Percentiles rank a stretch among this genome's conserved stretches.
phyloP scores from a whole-genome alignment of 2,329 filamentous ascomycete species.

The Penicillium expansum region DNA sequence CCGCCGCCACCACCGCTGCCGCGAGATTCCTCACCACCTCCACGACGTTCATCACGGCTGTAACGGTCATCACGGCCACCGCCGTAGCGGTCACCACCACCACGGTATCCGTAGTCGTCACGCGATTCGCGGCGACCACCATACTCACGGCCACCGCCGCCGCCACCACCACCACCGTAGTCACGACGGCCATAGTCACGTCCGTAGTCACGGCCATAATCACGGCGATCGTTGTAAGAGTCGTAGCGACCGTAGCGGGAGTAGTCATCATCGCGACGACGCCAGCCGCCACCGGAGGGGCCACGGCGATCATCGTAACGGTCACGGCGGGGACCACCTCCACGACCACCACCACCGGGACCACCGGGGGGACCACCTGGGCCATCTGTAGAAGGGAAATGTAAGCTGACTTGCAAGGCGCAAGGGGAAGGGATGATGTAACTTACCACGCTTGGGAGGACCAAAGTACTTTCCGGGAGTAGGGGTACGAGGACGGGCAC shows the following conservation, averaged over 20 bases:
- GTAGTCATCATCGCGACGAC: slow-evolving; percentile 45
- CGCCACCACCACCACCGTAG: slow-evolving; percentile 37
- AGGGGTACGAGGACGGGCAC: slow-evolving; percentile 88
- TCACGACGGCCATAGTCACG: slow-evolving; percentile 61
- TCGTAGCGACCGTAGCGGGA: slow-evolving; percentile 47
- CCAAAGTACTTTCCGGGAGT: slow-evolving; percentile 99
- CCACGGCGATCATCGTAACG: slow-evolving; percentile 55
- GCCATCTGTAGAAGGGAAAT: slow-evolving; percentile 29
- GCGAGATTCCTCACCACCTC: slow-evolving; percentile 46
- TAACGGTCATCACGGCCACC: slow-evolving; percentile 51
- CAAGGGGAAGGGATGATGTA: neutral
- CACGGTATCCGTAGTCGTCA: slow-evolving; percentile 47
- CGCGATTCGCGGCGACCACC: slow-evolving; percentile 44
- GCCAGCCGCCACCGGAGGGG: slow-evolving; percentile 50
- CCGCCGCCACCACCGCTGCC: slow-evolving; percentile 13
- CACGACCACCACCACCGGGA: slow-evolving; percentile 33
- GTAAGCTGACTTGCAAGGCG: neutral
- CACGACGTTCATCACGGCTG: slow-evolving; percentile 44
- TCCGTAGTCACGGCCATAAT: slow-evolving; percentile 64
- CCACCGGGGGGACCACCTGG: slow-evolving; percentile 43
- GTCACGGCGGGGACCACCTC: slow-evolving; percentile 47
- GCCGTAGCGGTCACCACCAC: slow-evolving; percentile 43
- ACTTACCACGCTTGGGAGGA: slow-evolving; percentile 91
- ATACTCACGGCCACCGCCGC: slow-evolving; percentile 50
- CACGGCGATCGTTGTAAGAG: slow-evolving; percentile 53